Evolutionary conservation across 2,329 filamentous ascomycete genomes (phyloP).

Genomic region (Fusarium aywerte): DNA sequence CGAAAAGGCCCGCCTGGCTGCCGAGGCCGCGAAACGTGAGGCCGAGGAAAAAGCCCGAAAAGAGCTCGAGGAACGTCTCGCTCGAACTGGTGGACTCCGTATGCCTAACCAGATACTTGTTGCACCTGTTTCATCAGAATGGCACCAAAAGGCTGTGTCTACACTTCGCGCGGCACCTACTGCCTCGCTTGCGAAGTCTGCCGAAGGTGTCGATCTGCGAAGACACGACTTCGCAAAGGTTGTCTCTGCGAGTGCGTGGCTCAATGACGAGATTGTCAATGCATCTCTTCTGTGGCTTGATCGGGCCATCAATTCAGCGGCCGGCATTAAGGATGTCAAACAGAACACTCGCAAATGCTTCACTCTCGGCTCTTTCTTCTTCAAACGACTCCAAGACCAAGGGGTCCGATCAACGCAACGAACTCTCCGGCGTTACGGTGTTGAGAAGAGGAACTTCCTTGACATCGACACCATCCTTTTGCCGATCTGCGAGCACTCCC

Average conservation of each 20-base stretch:
- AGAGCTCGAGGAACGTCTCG: conserved; percentile 47
- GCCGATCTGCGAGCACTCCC: conserved; percentile 71
- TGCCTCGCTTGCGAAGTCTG: conserved; percentile 57
- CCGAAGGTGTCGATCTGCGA: conserved; percentile 61
- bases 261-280: conserved; percentile 83
- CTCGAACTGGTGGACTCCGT: conserved; percentile 48
- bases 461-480: conserved; percentile 75
- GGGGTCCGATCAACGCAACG: conserved; percentile 61
- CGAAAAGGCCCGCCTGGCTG: conserved; percentile 45
- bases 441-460: conserved; percentile 70
- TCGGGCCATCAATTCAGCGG: conserved; percentile 65
- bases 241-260: conserved; percentile 68
- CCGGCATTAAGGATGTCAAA: conserved; percentile 62
- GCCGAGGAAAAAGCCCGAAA: conserved; percentile 41
- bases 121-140: conserved; percentile 44
- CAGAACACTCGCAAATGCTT: conserved; percentile 67
- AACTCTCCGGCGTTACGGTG: conserved; percentile 66
- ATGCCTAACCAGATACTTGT: conserved; percentile 46
- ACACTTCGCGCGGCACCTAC: conserved; percentile 52
- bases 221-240: conserved; percentile 72
- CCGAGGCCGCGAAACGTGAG: conserved; percentile 41
- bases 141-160: conserved; percentile 42
- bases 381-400: conserved; percentile 61
- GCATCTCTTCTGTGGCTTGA: conserved; percentile 71
- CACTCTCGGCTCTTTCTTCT: conserved; percentile 74